These are phyloP conservation scores for Fomitopsis schrenkii DNA, from an alignment of 1,284 basidiomycete species.

Conservation along the genomic window DNA sequence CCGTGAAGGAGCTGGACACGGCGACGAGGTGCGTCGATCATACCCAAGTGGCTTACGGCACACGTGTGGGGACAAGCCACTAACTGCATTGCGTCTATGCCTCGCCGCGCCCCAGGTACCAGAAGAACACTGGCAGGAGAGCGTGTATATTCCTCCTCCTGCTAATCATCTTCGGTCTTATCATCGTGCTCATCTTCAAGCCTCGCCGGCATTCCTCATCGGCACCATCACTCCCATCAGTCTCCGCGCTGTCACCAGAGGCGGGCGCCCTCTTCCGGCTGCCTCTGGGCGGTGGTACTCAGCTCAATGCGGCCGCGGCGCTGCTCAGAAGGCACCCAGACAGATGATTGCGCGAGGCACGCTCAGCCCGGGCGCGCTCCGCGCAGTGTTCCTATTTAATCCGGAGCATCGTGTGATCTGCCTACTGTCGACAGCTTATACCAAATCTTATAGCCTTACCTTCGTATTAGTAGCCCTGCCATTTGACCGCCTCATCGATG, in stretches of 20 bases:
- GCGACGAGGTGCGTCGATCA: constrained; percentile 63
- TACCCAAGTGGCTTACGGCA: neutral
- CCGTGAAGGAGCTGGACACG: constrained; percentile 79
- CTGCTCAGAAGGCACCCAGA: neutral
- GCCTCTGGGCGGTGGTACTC: neutral
- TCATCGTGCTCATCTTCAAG: constrained; percentile 80
- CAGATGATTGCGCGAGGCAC: neutral
- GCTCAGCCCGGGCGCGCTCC: neutral
- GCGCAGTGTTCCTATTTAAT: neutral
- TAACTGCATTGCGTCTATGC: neutral
- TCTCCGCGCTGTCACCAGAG: neutral
- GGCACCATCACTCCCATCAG: constrained; percentile 11
- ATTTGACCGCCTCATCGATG: neutral
- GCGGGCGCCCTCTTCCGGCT: neutral
- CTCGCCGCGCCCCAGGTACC: constrained; percentile 57
- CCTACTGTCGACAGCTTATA: neutral
- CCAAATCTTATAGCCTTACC: neutral
- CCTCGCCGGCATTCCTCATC: constrained; percentile 45
- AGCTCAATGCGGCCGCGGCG: neutral
- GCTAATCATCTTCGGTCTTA: constrained; percentile 83
- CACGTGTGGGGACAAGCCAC: neutral
- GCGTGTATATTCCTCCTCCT: constrained; percentile 91
- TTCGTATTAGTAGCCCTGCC: neutral
- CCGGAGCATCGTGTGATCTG: neutral
- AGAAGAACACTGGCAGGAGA: constrained; percentile 87